Evolutionary conservation across 202 grass and related monocot species (phyloP), one percentile per base, ranked within the genome.

Genomic region (Setaria italica): DNA sequence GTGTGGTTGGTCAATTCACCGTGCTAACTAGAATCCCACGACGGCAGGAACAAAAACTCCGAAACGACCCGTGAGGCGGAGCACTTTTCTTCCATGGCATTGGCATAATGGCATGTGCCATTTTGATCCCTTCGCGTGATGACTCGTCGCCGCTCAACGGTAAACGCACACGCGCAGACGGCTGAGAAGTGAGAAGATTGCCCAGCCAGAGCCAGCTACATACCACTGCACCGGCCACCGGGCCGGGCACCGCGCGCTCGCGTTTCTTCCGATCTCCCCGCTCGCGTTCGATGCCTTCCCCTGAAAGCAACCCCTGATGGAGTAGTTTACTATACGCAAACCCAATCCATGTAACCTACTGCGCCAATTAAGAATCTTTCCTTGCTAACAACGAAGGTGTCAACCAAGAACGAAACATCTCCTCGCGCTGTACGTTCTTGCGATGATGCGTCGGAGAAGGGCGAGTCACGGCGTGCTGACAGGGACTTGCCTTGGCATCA

Each of bases 401-500:
- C 50, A 56, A 39, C 25, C 15, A 76, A 4, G 14, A 34, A 51
- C 49, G 6, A 41, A 57, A 57, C 50, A 53, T 53, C 50, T 0
- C 50, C 17, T 21, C 4, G 5, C 39, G 37, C 37, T 39, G 37
- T 25, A 25, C 25, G 25, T 51, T 58, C 48, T 68, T 13, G 62
- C n/a, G 49, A 50, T 15, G 67, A 46, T 46, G 17, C 69, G 6
- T 10, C 25, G 9, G 32, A 6, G 39, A 49, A 49, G 74, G 39
- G 67, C 16, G 30, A 11, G 49, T 42, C 43, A 62, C 53, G 85
- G 58, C 62, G 76, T 62, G 80, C 9, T 79, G 85, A 80, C 20
- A 62, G 80, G 7, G 69, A 80, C 76, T 4, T 57, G 62, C 51
- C 54, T n/a, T 63, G 73, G 67, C 41, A 82, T 71, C 83, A 72